Evolutionary conservation across 1,139 yeast genomes (phyloP).

Genomic region (Candida glucosophila): DNA sequence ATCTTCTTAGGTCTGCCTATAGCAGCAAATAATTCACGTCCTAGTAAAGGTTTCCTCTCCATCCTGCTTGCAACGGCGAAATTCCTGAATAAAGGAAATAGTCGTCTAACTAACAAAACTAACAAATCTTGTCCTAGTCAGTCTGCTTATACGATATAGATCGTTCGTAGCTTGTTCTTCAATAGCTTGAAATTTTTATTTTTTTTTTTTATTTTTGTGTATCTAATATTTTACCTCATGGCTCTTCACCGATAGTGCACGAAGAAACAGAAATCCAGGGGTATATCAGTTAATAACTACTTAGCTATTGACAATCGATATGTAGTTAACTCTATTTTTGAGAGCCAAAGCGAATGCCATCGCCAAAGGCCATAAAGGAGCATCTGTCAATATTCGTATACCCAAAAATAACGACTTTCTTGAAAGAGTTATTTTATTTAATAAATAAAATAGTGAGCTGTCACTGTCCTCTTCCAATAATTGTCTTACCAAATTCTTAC

Average conservation of each 20-base stretch:
- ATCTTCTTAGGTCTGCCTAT: conserved; percentile 74
- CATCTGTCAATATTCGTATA: conserved; percentile 66
- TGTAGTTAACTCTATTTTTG: conserved; percentile 46
- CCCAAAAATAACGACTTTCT: conserved; percentile 56
- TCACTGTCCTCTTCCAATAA: neutral
- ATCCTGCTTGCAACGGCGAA: conserved; percentile 1
- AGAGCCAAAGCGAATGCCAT: conserved; percentile 69
- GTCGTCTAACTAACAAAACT: neutral
- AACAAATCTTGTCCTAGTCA: no score
- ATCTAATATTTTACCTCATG: no score
- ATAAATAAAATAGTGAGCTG: conserved; percentile 19
- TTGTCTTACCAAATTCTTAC: no score
- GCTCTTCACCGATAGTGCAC: no score
- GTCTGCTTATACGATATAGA: no score
- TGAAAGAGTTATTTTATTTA: conserved; percentile 39
- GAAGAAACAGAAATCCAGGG: no score
- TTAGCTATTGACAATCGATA: no score
- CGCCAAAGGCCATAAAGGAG: conserved; percentile 79
- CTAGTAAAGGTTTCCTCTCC: no score
- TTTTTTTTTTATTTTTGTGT: no score
- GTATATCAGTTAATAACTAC: no score
- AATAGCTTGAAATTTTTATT: no score
- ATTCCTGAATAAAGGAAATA: neutral
- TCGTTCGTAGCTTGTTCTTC: no score
- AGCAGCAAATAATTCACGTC: conserved; percentile 61